Base-by-base conservation (phyloP, 225 moss, liverwort and hornwort species). In the Physcomitrellopsis africana region DNA sequence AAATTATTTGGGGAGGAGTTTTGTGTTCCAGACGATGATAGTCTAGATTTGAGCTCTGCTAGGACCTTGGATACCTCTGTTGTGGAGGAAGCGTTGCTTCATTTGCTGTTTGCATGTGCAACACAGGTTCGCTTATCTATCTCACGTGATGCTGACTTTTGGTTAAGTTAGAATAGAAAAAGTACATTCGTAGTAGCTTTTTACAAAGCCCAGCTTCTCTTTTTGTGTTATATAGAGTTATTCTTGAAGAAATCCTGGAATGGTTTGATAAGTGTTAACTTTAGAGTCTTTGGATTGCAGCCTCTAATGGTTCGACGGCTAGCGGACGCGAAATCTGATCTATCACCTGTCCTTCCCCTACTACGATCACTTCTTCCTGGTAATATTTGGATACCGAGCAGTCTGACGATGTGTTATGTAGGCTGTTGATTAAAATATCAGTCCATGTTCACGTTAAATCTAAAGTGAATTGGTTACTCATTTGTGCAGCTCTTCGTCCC, bases 31-130 rank as follows among this genome's bases (percentile, higher is more conserved):
- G 93, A 87, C 56, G 93, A 96, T 67, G 93, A 93, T 53, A 84
- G 78, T 70, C 46, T 82, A 63, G 93, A 93, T 76, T 87, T 93
- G 63, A 75, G 73, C 80, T 79, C 81, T 79, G 69, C 84, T 45
- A 82, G 84, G 74, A 83, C 81, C 48, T 75, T 96, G 37, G 93
- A 93, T 70, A 76, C 87, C n/a, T 69, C 93, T 72, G 79, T 84
- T 63, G 92, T 96, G 81, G 95, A 96, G 83, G 95, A 96, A 81
- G 90, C 92, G 53, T 80, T 93, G 69, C 85, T 96, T 67, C 95
- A 96, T 72, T 70, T 93, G 29, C 81, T 96, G 47, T 96, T 84
- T 82, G 92, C 90, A 45, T 89, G 90, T 89, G 93, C 90, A 70
- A 81, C 93, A 68, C 95, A 93, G 86, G 95, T 90, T 57, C 48